These are phyloP conservation scores for Arthrocladium fulminans DNA, from an alignment of 2,329 filamentous ascomycete genomes.

Conservation along the genomic window DNA sequence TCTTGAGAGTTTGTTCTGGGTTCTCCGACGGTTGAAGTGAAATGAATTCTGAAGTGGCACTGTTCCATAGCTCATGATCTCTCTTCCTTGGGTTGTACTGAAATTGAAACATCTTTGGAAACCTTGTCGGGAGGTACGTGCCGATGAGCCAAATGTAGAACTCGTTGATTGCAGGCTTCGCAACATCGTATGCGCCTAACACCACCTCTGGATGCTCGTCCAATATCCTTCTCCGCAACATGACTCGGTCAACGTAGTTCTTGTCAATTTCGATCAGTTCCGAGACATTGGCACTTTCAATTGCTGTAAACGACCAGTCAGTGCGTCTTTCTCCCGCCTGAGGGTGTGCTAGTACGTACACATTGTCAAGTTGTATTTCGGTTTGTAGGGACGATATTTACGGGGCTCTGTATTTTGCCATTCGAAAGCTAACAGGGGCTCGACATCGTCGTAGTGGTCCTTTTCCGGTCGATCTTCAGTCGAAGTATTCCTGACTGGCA, in stretches of 20 bases:
- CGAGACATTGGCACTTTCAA: not conserved
- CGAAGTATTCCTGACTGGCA: not conserved
- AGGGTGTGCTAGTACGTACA: not conserved
- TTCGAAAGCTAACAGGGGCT: not conserved
- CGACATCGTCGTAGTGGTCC: not conserved
- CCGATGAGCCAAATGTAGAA: constrained; percentile 10
- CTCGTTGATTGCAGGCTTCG: not conserved
- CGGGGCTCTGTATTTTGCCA: not conserved
- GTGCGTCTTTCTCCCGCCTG: not conserved
- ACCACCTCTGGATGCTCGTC: not conserved
- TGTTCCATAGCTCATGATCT: not conserved
- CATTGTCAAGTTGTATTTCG: not conserved
- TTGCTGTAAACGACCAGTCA: not conserved
- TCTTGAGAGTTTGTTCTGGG: constrained; percentile 7
- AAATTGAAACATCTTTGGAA: constrained; percentile 5
- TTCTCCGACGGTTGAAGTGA: not conserved
- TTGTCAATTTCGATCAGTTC: not conserved
- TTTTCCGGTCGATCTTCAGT: not conserved
- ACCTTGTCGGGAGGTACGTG: constrained; percentile 6
- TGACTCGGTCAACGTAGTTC: not conserved
- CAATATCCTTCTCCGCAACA: not conserved
- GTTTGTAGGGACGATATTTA: not conserved
- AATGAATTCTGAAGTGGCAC: not conserved
- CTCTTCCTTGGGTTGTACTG: not conserved
- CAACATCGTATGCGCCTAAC: not conserved